A percentile compares a stretch with the other conserved stretches of the same genome.
These are phyloP conservation scores for Acephala macrosclerotiorum DNA, from an alignment of 2,329 filamentous ascomycete species.

Conservation along the genomic window DNA sequence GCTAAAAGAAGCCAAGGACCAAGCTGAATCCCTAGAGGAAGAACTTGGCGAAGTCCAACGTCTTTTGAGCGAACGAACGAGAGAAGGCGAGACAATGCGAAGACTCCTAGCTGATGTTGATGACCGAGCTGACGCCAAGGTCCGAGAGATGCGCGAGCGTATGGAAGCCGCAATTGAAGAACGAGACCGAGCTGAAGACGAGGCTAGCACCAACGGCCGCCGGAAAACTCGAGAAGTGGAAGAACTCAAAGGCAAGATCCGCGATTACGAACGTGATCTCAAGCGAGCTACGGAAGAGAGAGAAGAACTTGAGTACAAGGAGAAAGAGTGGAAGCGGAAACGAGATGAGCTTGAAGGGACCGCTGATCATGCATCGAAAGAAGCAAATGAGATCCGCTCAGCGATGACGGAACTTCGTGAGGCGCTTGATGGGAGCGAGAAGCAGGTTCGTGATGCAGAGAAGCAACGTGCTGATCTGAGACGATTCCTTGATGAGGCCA, in stretches of 20 bases:
- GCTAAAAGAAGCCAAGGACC: constrained; percentile 85
- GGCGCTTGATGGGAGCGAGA: constrained; percentile 87
- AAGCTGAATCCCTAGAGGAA: constrained; percentile 88
- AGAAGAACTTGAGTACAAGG: constrained; percentile 76
- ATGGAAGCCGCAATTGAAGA: constrained; percentile 95
- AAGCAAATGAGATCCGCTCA: constrained; percentile 76
- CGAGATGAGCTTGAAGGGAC: constrained; percentile 79
- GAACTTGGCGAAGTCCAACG: constrained; percentile 89
- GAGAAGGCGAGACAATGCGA: constrained; percentile 95
- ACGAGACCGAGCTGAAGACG: constrained; percentile 90
- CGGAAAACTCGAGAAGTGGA: constrained; percentile 84
- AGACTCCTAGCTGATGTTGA: constrained; percentile 87
- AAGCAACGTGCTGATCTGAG: constrained; percentile 81
- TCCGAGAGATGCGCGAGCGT: constrained; percentile 86
- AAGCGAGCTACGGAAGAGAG: constrained; percentile 76
- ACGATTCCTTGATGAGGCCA: constrained; percentile 79
- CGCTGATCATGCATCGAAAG: constrained; percentile 71
- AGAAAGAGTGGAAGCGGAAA: constrained; percentile 76
- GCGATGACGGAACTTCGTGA: constrained; percentile 81
- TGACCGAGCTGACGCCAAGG: constrained; percentile 78
- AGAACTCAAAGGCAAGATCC: constrained; percentile 79
- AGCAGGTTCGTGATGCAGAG: constrained; percentile 82
- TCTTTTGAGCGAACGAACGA: constrained; percentile 83
- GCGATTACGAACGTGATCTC: constrained; percentile 82
- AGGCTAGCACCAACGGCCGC: constrained; percentile 79